phyloP scores from a whole-genome alignment of 1,139 yeast genomes.

The Magnusiomyces tetraspermus region DNA sequence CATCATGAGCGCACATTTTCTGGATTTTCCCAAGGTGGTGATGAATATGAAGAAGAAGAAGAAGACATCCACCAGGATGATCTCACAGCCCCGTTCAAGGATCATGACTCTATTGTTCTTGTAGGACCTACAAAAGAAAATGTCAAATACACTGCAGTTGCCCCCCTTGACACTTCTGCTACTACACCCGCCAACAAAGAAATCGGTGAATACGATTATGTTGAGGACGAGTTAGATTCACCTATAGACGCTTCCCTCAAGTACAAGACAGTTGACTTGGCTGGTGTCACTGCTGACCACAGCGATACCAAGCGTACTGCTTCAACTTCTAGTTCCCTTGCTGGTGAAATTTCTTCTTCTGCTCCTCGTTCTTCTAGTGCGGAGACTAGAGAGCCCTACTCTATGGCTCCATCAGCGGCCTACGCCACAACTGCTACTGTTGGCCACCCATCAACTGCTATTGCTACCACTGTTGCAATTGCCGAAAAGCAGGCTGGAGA shows the following conservation, averaged over 20 bases:
- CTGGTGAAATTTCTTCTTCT: background rate
- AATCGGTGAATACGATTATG: background rate
- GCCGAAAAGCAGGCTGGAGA: background rate
- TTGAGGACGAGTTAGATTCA: background rate
- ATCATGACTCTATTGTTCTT: background rate
- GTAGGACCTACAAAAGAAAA: too few species aligned
- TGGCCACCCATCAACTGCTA: background rate
- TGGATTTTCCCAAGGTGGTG: conserved; percentile 16
- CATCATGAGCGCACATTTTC: conserved; percentile 13
- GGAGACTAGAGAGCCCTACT: background rate
- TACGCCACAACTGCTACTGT: background rate
- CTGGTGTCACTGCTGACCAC: too few species aligned
- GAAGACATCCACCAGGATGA: background rate
- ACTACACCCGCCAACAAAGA: background rate
- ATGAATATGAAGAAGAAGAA: conserved; percentile 8
- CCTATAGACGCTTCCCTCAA: background rate
- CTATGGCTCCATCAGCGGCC: background rate
- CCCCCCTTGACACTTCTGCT: background rate
- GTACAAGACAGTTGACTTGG: background rate
- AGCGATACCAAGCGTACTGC: too few species aligned
- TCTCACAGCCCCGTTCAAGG: background rate
- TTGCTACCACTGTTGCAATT: background rate
- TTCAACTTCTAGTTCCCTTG: background rate
- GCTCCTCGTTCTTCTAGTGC: background rate
- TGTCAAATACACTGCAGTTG: too few species aligned